Evolutionary conservation across 768 basidiomycete genomes (phyloP), one percentile per base, ranked within the genome.

Genomic region (Boletus vermiculosoides): DNA sequence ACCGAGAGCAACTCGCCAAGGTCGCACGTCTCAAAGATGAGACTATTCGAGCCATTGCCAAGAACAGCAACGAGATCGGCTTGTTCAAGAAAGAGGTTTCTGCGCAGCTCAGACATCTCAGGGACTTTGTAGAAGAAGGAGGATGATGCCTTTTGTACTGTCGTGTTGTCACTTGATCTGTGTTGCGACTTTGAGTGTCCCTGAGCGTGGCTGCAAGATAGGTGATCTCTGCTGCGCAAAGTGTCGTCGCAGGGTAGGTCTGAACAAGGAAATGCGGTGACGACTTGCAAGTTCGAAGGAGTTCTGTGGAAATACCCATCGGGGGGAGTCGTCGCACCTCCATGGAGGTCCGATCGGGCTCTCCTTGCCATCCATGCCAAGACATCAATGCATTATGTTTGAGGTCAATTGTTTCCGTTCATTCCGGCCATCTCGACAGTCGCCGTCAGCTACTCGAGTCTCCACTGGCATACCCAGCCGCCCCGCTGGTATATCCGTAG

Each of bases 41-140:
- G 63, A 91, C 88, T 0, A 81, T 90, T 45, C 83, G 88, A 0
- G 87, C 86, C 18, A 90, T 93, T 57, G 82, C 89, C 56, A 92
- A 91, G 78, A 91, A 86, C 70, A 88, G 87, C 64, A 88, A 87
- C 59, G 91, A 92, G 59, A 89, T 92, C 36, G 87, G 85, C 16
- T 79, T 84, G 65, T 92, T 92, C 77, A 91, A 91, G 72, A 83
- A 87, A 52, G 87, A 87, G 56, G 83, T 91, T 13, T 88, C 89
- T 42, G 80, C 81, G 52, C 84, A 86, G 63, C 78, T 93, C 30
- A 78, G 81, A 62, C 81, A 87, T 61, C 75, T 92, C 39, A 81
- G 83, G 63, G 83, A 85, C 55, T 87, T 87, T 66, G 85, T 87
- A 5, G 88, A 83, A 77, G 73, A 75, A 47, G 77, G 77, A 47